Evolutionary conservation across 805 yeast genomes (phyloP), one percentile per base, ranked within the genome.

Genomic region (Ogataea trehalophila): DNA sequence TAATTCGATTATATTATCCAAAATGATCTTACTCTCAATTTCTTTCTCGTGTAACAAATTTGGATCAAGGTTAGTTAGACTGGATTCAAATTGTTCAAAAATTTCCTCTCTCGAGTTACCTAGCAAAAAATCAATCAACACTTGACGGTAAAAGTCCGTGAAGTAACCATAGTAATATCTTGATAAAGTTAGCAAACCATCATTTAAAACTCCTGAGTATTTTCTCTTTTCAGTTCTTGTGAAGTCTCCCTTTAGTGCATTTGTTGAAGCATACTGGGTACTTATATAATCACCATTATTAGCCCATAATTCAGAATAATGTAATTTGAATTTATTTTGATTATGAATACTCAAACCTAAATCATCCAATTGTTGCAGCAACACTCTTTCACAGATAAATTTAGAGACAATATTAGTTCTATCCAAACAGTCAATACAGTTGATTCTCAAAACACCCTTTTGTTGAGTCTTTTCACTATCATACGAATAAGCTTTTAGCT

Each of bases 261-360:
- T 75, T 1, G 84, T 79, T 5, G 79, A 75, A 3, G 83, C 77
- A 57, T 82, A 82, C 50, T 80, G 83, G 41, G 74, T 79, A 11
- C 86, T 80, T 23, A 82, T 77, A 18, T 76, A 79, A 56, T 82
- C 87, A 1, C 87, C 87, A 58, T 82, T 80, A 57, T 81, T 85
- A 2, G 87, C 87, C 87, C 87, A 82, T 11, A 74, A 41, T 39
- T 60, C 51, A 33, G 71, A 69, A 46, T 61, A 69, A 17, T 36
- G 43, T 13, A 17, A 46, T 37, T 49, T 62, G 50, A 63, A 69
- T 9, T 37, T 31, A 8, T 31, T 13, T n/a, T 42, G 45, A 33
- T 50, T 41, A 4, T n/a, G 17, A 6, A 51, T 36, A 1, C 3
- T 13, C 16, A 50, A 34, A 4, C 44, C 22, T 15, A 44, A 51